phyloP scores from a whole-genome alignment of 106 monocot genomes.

The Amphibolis antarctica region DNA sequence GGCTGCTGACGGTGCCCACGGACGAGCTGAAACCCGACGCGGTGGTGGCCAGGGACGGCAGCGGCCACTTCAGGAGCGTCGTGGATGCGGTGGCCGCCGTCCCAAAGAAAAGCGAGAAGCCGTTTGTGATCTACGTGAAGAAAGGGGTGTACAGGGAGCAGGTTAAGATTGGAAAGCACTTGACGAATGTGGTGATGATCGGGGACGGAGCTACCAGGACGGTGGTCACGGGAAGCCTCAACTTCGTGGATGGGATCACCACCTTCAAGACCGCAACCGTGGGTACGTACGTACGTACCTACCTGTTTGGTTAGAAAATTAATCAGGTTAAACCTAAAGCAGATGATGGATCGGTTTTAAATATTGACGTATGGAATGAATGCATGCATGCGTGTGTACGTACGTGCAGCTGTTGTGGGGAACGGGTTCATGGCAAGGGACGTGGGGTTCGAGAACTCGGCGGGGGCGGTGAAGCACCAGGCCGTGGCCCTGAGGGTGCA shows the following conservation, averaged over 20 bases:
- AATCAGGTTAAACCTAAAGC: no score
- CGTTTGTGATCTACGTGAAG: constrained; percentile 40
- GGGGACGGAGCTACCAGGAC: constrained; percentile 32
- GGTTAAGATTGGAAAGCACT: constrained; percentile 6
- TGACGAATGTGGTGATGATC: constrained; percentile 25
- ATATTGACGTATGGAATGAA: no score
- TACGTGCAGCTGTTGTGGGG: constrained; percentile 22
- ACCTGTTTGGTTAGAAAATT: no score
- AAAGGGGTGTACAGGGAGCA: constrained; percentile 27
- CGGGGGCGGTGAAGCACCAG: constrained; percentile 42
- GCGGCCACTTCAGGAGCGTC: constrained; percentile 33
- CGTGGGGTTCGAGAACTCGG: constrained; percentile 17
- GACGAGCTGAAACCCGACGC: constrained; percentile 17
- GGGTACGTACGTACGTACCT: no score
- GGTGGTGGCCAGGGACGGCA: constrained; percentile 36
- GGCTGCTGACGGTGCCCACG: constrained; percentile 6
- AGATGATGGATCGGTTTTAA: no score
- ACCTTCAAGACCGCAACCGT: constrained; percentile 29
- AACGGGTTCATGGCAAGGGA: constrained; percentile 11
- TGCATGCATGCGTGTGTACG: constrained; percentile 3
- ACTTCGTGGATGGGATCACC: constrained; percentile 23
- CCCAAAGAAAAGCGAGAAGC: constrained; percentile 12
- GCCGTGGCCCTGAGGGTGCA: constrained; percentile 36
- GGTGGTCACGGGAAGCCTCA: constrained; percentile 28
- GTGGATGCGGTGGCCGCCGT: constrained; percentile 17